A percentile compares a stretch with the other conserved stretches of the same genome.
phyloP scores from a whole-genome alignment of 2,329 filamentous ascomycete genomes.

The Mariannaea elegans region DNA sequence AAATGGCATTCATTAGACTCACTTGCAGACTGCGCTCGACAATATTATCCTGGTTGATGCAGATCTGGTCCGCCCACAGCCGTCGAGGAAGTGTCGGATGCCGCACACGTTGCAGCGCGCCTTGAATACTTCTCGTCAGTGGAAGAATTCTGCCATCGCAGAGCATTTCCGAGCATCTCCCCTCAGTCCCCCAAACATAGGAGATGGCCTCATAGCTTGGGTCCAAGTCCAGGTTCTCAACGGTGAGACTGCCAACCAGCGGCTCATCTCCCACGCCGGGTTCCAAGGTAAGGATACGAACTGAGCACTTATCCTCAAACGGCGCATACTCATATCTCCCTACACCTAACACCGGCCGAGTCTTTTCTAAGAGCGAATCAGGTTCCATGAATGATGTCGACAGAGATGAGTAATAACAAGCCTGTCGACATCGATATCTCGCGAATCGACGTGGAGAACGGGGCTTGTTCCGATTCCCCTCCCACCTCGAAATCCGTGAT shows the following conservation, averaged over 20 bases:
- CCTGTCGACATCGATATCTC: neutral
- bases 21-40: slow-evolving; percentile 49
- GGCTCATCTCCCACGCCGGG: slow-evolving; percentile 41
- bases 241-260: slow-evolving; percentile 38
- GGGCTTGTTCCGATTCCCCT: neutral
- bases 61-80: slow-evolving; percentile 53
- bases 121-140: slow-evolving; percentile 43
- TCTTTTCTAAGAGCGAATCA: slow-evolving; percentile 5
- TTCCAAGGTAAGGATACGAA: slow-evolving; percentile 46
- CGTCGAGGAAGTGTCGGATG: slow-evolving; percentile 35
- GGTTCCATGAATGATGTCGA: slow-evolving; percentile 27
- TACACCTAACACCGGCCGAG: neutral
- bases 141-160: slow-evolving; percentile 37
- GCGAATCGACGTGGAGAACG: neutral
- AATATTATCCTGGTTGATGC: slow-evolving; percentile 51
- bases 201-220: slow-evolving; percentile 47
- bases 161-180: slow-evolving; percentile 32
- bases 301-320: slow-evolving; percentile 30
- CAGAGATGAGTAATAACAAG: slow-evolving; percentile 13
- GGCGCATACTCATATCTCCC: slow-evolving; percentile 34
- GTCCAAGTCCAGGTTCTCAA: slow-evolving; percentile 34
- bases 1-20: slow-evolving; percentile 50
- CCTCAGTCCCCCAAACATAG: slow-evolving; percentile 47
- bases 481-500: neutral
- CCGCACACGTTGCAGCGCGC: slow-evolving; percentile 43